Conservation (phyloP, 495 filamentous ascomycete species). For the Penicillium waksmanii region DNA sequence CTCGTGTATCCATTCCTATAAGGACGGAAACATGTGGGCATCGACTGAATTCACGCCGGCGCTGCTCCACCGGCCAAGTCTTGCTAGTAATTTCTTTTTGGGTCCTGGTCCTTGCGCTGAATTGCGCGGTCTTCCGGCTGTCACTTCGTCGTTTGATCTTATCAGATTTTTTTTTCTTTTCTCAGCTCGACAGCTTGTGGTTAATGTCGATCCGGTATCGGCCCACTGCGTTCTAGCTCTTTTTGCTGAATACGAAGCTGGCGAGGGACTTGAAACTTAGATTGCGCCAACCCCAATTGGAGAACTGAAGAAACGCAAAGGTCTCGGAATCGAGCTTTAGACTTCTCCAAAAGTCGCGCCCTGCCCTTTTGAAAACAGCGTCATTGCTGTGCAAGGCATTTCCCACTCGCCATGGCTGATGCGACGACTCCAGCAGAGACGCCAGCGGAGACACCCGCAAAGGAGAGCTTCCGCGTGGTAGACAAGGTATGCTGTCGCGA, state of each 20-base stretch:
- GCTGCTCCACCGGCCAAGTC: conserved; percentile 1
- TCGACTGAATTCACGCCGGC: background rate
- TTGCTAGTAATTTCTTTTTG: conserved; percentile 4
- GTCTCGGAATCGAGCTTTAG: background rate
- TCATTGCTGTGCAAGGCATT: background rate
- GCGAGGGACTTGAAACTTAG: background rate
- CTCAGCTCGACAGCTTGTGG: conserved; percentile 2
- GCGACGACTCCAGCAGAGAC: background rate
- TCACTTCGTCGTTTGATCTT: conserved; percentile 10
- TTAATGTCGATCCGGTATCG: conserved; percentile 19
- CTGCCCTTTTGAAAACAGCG: background rate
- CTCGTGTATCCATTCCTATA: background rate
- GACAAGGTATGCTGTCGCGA: conserved; percentile 9
- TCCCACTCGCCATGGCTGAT: conserved; percentile 3
- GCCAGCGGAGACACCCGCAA: background rate
- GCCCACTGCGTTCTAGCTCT: conserved; percentile 5
- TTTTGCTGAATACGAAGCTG: background rate
- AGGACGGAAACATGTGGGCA: background rate
- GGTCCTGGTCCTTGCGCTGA: background rate
- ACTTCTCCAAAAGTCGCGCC: background rate
- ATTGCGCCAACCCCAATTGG: conserved; percentile 5
- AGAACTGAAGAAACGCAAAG: conserved; percentile 2
- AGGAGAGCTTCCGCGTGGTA: background rate
- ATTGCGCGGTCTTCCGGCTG: background rate
- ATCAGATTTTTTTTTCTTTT: conserved; percentile 16